Base-by-base conservation (phyloP, 164 flowering plant species). In the Kingdonia uniflora region DNA sequence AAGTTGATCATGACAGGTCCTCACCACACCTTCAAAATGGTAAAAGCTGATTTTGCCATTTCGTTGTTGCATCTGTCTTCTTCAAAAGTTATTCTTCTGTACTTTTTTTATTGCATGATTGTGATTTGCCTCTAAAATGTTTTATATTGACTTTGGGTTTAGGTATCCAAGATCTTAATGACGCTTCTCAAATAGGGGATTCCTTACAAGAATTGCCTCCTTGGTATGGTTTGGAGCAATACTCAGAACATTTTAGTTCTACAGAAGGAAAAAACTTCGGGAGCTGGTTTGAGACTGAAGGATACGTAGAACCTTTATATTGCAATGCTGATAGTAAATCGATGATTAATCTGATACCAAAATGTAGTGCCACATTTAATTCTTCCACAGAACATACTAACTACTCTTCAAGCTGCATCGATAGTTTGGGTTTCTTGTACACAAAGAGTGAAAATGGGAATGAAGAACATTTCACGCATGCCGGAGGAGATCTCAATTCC, bases 11-110 rank as follows among this genome's bases (percentile, higher is more conserved):
- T 52, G 65, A 55, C n/a, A n/a, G n/a, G n/a, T n/a, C n/a, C 24
- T 44, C 39, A 16, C 48, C 51, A 15, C 64, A 49, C 20, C 43
- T 49, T 47, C 62, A 64, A 57, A 56, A 49, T 57, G 78, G 80
- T 78, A n/a, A n/a, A 65, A 38, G 40, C 46, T 65, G 35, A 37
- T 40, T 51, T 11, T 48, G 2, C 33, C 33, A 20, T 49, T 57
- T 23, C 52, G 40, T 33, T 39, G 41, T 24, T 13, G 19, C 24
- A 23, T 41, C 16, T 22, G 37, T 37, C 33, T 12, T 40, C 22
- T 62, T 16, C n/a, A n/a, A 17, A 52, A 47, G 8, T 22, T 54
- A 1, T 38, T 20, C 33, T 14, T 20, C 33, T 22, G 1, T 47
- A 41, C n/a, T 41, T 29, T 8, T 4, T 29, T 29, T 3, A 8